Percentiles rank a stretch among this genome's conserved stretches.
These are phyloP conservation scores for Globisporangium spiculum DNA, from an alignment of 352 stramenopile species.

Conservation along the genomic window DNA sequence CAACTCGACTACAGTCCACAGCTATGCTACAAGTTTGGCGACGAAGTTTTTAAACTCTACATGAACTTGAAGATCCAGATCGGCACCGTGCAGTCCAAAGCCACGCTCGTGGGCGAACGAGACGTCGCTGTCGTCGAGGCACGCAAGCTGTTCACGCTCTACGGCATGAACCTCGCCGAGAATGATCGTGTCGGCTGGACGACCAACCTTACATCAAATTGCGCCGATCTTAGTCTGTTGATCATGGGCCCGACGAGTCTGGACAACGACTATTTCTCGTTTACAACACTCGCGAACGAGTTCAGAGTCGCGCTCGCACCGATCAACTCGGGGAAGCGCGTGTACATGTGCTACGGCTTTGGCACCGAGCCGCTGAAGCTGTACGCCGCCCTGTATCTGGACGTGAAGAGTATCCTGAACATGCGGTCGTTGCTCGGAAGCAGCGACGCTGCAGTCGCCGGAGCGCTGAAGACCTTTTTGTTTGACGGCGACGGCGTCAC, in stretches of 20 bases:
- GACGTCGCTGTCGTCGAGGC: slow-evolving; percentile 48
- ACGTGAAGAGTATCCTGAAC: slow-evolving; percentile 61
- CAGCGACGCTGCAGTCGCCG: slow-evolving; percentile 36
- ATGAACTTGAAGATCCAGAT: slow-evolving; percentile 43
- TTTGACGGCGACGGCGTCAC: slow-evolving; percentile 61
- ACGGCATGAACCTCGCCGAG: slow-evolving; percentile 41
- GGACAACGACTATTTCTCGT: slow-evolving; percentile 53
- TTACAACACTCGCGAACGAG: slow-evolving; percentile 24
- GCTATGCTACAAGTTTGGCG: slow-evolving; percentile 66
- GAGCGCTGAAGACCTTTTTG: slow-evolving; percentile 54
- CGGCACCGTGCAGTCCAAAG: slow-evolving; percentile 45
- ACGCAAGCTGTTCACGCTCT: slow-evolving; percentile 45
- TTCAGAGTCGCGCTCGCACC: slow-evolving; percentile 39
- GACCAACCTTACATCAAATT: slow-evolving; percentile 22
- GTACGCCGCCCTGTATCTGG: slow-evolving; percentile 38
- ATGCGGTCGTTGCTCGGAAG: slow-evolving; percentile 45
- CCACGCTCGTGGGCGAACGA: slow-evolving; percentile 29
- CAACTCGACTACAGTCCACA: slow-evolving; percentile 53
- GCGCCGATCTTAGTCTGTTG: slow-evolving; percentile 36
- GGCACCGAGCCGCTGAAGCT: slow-evolving; percentile 52
- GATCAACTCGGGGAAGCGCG: slow-evolving; percentile 47
- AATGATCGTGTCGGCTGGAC: slow-evolving; percentile 59
- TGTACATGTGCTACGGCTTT: slow-evolving; percentile 70
- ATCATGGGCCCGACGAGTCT: slow-evolving; percentile 23
- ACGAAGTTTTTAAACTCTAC: slow-evolving; percentile 58